Evolutionary conservation across 176 grass and related monocot genomes (phyloP).

Genomic region (Bromus sterilis): DNA sequence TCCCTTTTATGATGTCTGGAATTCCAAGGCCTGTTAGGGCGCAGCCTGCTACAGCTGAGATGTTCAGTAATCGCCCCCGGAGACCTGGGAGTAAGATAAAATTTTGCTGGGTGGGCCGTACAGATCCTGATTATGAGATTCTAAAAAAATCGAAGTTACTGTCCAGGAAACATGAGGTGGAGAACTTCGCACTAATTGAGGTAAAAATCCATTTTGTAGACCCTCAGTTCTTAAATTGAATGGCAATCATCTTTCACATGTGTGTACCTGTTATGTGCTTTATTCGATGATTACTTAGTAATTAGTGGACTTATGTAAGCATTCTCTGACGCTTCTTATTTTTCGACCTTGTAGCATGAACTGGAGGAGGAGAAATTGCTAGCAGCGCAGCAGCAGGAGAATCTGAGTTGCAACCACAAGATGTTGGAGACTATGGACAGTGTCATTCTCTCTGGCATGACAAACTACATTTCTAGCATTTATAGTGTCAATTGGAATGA

Average conservation of each 20-base stretch:
- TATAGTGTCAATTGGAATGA: conserved; percentile 22
- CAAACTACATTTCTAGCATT: neutral
- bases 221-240: neutral
- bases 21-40: conserved; percentile 77
- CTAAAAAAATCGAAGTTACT: conserved; percentile 39
- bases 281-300: neutral
- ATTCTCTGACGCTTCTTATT: neutral
- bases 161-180: conserved; percentile 40
- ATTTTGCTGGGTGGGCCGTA: conserved; percentile 21
- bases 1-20: conserved; percentile 73
- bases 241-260: neutral
- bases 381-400: conserved; percentile 40
- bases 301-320: neutral
- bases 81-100: conserved; percentile 42
- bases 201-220: conserved; percentile 36
- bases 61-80: conserved; percentile 52
- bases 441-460: neutral
- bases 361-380: conserved; percentile 38
- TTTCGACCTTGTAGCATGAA: conserved; percentile 27
- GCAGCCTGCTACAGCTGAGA: conserved; percentile 31
- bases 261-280: neutral
- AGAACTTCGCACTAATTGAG: conserved; percentile 65
- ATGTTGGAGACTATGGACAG: conserved; percentile 38
- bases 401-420: conserved; percentile 26
- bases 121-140: conserved; percentile 24